Percentiles rank a stretch among this genome's conserved stretches.
These are phyloP conservation scores for Zea luxurians DNA, from an alignment of 176 grass and related monocot genomes.

Conservation along the genomic window DNA sequence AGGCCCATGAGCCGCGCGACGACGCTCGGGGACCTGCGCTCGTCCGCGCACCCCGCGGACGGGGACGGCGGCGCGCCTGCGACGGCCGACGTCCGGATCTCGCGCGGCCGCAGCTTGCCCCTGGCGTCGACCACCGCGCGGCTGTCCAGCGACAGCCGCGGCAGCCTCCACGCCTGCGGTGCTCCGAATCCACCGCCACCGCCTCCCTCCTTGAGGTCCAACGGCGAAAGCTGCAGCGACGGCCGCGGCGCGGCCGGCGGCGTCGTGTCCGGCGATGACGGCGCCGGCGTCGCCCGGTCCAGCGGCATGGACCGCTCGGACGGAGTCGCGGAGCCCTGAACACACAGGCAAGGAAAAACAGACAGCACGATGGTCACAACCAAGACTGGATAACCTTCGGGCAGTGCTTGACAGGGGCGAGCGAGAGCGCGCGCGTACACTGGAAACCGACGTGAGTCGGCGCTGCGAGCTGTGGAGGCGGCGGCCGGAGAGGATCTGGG, in stretches of 20 bases:
- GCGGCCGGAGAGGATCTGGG: conserved; percentile 53
- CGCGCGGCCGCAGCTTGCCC: conserved; percentile 68
- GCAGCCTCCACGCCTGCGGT: conserved; percentile 49
- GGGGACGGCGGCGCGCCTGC: conserved; percentile 32
- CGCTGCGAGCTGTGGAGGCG: conserved; percentile 36
- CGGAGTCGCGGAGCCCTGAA: conserved; percentile 76
- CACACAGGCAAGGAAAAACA: background rate
- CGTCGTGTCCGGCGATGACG: conserved; percentile 45
- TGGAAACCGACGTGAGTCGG: conserved; percentile 39
- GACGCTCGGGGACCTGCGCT: conserved; percentile 78
- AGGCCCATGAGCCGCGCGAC: conserved; percentile 94
- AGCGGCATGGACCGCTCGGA: conserved; percentile 80
- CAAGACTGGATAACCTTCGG: background rate
- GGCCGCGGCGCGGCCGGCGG: conserved; percentile 54
- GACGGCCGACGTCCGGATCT: conserved; percentile 52
- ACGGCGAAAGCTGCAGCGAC: conserved; percentile 51
- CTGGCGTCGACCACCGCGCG: conserved; percentile 57
- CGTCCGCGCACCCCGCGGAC: conserved; percentile 35
- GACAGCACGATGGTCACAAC: background rate
- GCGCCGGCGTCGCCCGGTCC: conserved; percentile 27
- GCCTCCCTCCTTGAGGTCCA: conserved; percentile 30
- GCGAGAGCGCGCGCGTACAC: background rate
- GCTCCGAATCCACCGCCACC: background rate
- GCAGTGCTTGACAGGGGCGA: background rate
- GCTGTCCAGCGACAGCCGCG: conserved; percentile 88